Evolutionary conservation across 305 asterid species (phyloP), one percentile per base, ranked within the genome.

Genomic region (Fraxinus greggii): DNA sequence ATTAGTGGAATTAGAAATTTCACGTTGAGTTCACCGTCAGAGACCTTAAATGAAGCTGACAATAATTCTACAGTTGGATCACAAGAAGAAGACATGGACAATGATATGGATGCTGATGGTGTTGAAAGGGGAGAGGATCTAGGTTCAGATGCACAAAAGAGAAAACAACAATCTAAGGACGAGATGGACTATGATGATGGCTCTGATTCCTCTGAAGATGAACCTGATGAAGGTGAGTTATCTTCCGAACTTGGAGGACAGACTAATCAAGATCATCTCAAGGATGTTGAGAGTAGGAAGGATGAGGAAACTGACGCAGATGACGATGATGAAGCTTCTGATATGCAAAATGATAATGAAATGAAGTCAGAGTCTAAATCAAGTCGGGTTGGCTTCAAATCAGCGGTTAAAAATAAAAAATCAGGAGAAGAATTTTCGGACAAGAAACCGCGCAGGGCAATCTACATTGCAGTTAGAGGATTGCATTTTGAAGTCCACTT

Each of bases 141-240:
- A 82, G 97, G 90, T 80, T 85, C 92, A 40, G 97, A 92, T 33
- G 86, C 59, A 21, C 92, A 85, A 77, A 95, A 93, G 89, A 85
- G 92, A 80, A 92, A 91, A 87, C 91, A 79, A 79, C 99, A 93
- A 86, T 85, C 89, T 29, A 81, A 90, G 0, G 98, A 94, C 89
- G 99, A 96, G 85, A 85, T 92, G 91, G 95, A 97, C 75, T 97
- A 97, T 79, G 97, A 90, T 4, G 95, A 92, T 76, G 93, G 61
- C 42, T 84, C 92, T 56, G 67, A 56, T 19, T 56, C 67, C 67
- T 56, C 67, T 75, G 97, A 91, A 51, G 83, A 63, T 72, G 95
- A 91, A 42, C 77, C 78, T n/a, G 82, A 7, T 81, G 91, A 84
- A 79, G 89, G 85, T 35, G 92, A 78, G 32, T 79, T 81, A 40